Conservation (phyloP, 768 basidiomycete genomes). For the Xerocomellus intermedius region DNA sequence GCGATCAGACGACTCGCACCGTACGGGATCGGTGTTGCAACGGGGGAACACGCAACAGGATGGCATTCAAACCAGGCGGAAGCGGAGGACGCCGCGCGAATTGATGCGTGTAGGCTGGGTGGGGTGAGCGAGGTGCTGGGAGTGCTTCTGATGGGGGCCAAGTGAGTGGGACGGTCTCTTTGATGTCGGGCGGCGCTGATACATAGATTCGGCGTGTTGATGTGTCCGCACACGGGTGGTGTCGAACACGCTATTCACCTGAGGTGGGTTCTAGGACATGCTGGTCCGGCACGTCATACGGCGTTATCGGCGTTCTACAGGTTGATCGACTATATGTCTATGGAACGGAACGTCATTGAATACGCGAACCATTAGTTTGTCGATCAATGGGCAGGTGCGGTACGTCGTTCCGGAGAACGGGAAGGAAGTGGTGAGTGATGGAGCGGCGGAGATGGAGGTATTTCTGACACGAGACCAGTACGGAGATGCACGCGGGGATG, state of each 20-base stretch:
- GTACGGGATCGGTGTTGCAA: constrained; percentile 85
- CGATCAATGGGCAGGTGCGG: constrained; percentile 78
- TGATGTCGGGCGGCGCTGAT: background rate
- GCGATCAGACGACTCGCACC: constrained; percentile 75
- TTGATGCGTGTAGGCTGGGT: constrained; percentile 82
- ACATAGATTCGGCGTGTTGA: constrained; percentile 76
- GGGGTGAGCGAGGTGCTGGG: constrained; percentile 90
- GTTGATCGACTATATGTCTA: constrained; percentile 87
- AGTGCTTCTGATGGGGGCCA: constrained; percentile 87
- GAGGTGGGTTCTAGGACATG: constrained; percentile 41
- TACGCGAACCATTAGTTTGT: constrained; percentile 80
- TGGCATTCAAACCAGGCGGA: constrained; percentile 92
- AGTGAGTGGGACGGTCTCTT: constrained; percentile 42
- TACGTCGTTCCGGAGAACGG: constrained; percentile 81
- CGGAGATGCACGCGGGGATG: constrained; percentile 78
- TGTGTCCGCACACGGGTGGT: constrained; percentile 92
- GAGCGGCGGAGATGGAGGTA: background rate
- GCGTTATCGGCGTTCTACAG: constrained; percentile 37
- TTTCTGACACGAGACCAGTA: constrained; percentile 37
- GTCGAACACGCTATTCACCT: constrained; percentile 90
- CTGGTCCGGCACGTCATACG: background rate
- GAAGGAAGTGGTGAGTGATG: constrained; percentile 49
- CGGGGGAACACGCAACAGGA: constrained; percentile 94
- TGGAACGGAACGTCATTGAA: constrained; percentile 90
- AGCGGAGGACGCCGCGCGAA: constrained; percentile 89